Conservation (phyloP, 768 basidiomycete genomes). For the Podaxis sp. region DNA sequence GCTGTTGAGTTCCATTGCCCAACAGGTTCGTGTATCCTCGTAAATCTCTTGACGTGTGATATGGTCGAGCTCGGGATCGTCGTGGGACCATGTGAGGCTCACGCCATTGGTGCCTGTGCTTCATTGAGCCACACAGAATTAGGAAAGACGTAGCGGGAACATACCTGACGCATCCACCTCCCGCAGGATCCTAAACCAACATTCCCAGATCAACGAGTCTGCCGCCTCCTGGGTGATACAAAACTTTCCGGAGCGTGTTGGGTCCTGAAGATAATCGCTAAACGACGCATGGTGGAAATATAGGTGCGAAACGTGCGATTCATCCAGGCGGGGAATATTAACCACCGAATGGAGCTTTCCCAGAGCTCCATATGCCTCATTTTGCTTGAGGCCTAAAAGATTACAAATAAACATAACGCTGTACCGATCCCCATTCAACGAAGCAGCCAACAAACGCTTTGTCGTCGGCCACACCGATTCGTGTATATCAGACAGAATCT, state of each 20-base stretch:
- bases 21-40: not conserved
- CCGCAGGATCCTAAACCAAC: not conserved
- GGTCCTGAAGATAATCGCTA: conserved; percentile 1
- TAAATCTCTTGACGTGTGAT: not conserved
- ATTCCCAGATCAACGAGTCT: not conserved
- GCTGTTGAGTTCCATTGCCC: not conserved
- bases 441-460: not conserved
- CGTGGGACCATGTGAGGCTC: not conserved
- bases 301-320: not conserved
- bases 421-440: not conserved
- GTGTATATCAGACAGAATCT: not conserved
- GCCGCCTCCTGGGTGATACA: not conserved
- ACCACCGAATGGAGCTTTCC: not conserved
- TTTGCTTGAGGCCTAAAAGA: conserved; percentile 1
- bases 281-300: not conserved
- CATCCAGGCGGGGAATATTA: not conserved
- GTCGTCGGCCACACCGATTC: not conserved
- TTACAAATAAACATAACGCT: not conserved
- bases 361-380: not conserved
- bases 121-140: not conserved
- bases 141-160: not conserved
- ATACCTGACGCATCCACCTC: not conserved
- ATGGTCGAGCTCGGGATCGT: not conserved
- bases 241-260: not conserved
- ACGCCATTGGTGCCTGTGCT: not conserved